Evolutionary conservation across 176 grass and related monocot genomes (phyloP).

Genomic region (Cocos nucifera): DNA sequence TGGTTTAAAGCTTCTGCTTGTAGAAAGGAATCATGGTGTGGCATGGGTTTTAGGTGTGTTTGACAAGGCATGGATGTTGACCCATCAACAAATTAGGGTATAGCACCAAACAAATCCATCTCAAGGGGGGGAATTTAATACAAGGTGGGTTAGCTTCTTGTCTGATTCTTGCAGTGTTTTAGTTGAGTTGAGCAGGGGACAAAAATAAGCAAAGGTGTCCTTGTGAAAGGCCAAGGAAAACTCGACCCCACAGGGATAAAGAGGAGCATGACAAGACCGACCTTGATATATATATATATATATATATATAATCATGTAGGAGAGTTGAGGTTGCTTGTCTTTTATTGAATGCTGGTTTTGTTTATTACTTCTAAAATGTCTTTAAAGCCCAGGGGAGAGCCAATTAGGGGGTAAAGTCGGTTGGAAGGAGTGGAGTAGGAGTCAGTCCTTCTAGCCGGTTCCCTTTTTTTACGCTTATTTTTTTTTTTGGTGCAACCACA

Average conservation of each 20-base stretch:
- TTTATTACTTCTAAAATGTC: too few relatives aligned
- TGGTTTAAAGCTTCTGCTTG: not conserved
- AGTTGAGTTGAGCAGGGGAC: not conserved
- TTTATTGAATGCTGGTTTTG: too few relatives aligned
- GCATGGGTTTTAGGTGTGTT: constrained; percentile 38
- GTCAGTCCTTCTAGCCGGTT: constrained; percentile 16
- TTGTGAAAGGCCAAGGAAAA: too few relatives aligned
- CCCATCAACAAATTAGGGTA: constrained; percentile 34
- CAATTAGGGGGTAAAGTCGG: too few relatives aligned
- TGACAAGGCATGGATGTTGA: constrained; percentile 57
- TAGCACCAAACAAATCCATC: constrained; percentile 23
- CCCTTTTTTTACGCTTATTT: constrained; percentile 26
- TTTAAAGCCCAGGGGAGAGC: too few relatives aligned
- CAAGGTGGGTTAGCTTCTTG: not conserved
- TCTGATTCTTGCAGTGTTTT: constrained; percentile 10
- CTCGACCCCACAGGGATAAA: too few relatives aligned
- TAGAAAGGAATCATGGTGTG: constrained; percentile 23
- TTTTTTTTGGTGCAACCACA: not conserved
- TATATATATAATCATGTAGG: too few relatives aligned
- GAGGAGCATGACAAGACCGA: too few relatives aligned
- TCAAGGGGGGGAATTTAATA: constrained; percentile 3
- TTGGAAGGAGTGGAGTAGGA: not conserved
- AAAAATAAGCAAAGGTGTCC: too few relatives aligned
- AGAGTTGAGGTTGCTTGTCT: too few relatives aligned
- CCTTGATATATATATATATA: too few relatives aligned